Percentiles rank a stretch among this genome's conserved stretches.
These are phyloP conservation scores for Globisporangium cystogenes DNA, from an alignment of 352 stramenopile species.

Conservation along the genomic window DNA sequence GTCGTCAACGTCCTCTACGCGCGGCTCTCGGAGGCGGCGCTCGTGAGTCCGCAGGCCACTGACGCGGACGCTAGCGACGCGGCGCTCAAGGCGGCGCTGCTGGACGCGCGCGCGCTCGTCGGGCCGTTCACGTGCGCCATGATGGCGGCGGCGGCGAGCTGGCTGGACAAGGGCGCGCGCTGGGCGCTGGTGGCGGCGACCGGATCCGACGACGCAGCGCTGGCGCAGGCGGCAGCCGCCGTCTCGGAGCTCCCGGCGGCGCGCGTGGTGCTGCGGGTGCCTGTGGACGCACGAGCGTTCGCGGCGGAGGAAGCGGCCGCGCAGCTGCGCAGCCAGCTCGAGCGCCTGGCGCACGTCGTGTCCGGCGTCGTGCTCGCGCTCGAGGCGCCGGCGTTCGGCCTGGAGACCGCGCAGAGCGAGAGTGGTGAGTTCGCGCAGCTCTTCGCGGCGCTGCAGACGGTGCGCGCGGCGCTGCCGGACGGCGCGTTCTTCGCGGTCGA, in stretches of 20 bases:
- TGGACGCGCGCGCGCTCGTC: constrained; percentile 42
- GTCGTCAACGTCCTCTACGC: constrained; percentile 35
- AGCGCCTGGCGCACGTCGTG: constrained; percentile 23
- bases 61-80: constrained; percentile 14
- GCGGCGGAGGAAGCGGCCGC: background rate
- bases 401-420: constrained; percentile 18
- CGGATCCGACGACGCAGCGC: constrained; percentile 34
- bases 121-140: constrained; percentile 58
- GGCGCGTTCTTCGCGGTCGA: constrained; percentile 52
- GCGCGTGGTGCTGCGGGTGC: constrained; percentile 57
- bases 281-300: constrained; percentile 29
- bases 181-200: constrained; percentile 51
- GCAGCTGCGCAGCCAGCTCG: constrained; percentile 28
- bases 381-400: constrained; percentile 9
- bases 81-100: constrained; percentile 34
- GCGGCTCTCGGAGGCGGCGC: constrained; percentile 21
- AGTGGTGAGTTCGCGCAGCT: constrained; percentile 11
- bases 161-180: constrained; percentile 58
- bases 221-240: constrained; percentile 46
- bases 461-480: constrained; percentile 42
- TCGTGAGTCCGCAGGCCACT: constrained; percentile 11
- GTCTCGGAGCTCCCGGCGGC: constrained; percentile 55
- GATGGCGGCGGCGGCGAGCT: constrained; percentile 43
- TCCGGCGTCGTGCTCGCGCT: constrained; percentile 48
- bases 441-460: constrained; percentile 20